These are phyloP conservation scores for Heterobasidion occidentale DNA, from an alignment of 1,284 basidiomycete species.

Conservation along the genomic window DNA sequence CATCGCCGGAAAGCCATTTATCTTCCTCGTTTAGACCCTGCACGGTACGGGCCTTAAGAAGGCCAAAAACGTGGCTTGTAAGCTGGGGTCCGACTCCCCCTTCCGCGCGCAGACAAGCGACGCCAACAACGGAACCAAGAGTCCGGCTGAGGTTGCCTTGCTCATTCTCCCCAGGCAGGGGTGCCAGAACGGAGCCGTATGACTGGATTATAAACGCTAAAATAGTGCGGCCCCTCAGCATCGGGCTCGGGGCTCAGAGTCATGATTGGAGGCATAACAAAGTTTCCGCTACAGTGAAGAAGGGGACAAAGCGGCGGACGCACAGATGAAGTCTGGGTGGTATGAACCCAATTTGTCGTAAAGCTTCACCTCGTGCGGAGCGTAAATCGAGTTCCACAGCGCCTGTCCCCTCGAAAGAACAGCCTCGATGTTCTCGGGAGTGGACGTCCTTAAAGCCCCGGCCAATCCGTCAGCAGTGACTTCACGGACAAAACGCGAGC, in stretches of 20 bases:
- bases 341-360: conserved; percentile 81
- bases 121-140: conserved; percentile 83
- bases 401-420: conserved; percentile 58
- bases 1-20: conserved; percentile 82
- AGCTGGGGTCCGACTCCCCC: conserved; percentile 88
- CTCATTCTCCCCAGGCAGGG: conserved; percentile 51
- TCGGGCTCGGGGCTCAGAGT: conserved; percentile 4
- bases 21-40: conserved; percentile 65
- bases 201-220: conserved; percentile 89
- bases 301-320: conserved; percentile 28
- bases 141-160: conserved; percentile 84
- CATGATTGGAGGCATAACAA: conserved; percentile 11
- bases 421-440: conserved; percentile 54
- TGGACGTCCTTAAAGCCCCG: background rate
- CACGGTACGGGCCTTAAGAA: conserved; percentile 73
- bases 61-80: conserved; percentile 87
- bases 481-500: background rate
- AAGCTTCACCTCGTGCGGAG: conserved; percentile 85
- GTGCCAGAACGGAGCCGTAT: conserved; percentile 84
- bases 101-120: conserved; percentile 87
- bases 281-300: conserved; percentile 17
- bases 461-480: background rate
- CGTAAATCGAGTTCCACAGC: conserved; percentile 90
- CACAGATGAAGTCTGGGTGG: conserved; percentile 81
- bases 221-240: conserved; percentile 8